phyloP scores from a whole-genome alignment of 2,329 filamentous ascomycete species.

The Botrytis porri region DNA sequence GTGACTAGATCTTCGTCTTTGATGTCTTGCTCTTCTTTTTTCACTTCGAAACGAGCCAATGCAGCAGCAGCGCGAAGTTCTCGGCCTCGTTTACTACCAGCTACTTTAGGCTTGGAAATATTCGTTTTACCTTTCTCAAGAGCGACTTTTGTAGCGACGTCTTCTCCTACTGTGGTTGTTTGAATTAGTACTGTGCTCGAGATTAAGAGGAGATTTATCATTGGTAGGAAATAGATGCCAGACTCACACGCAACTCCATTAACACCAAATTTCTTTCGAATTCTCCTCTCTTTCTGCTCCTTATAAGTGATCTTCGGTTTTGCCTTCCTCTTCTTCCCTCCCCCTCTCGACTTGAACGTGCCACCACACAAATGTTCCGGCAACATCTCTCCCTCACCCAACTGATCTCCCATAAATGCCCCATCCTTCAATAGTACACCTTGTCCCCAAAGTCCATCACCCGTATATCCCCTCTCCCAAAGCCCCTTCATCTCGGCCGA shows the following conservation, averaged over 20 bases:
- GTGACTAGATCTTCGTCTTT: conserved; percentile 42
- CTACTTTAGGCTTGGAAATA: conserved; percentile 56
- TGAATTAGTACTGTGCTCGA: not conserved
- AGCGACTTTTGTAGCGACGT: conserved; percentile 54
- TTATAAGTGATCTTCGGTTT: conserved; percentile 44
- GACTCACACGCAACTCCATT: conserved; percentile 33
- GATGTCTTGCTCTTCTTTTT: conserved; percentile 41
- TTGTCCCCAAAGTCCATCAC: conserved; percentile 80
- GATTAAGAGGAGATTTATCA: not conserved
- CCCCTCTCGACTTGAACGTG: conserved; percentile 61
- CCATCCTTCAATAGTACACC: conserved; percentile 63
- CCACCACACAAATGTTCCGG: conserved; percentile 78
- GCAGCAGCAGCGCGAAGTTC: conserved; percentile 61
- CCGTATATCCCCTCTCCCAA: conserved; percentile 69
- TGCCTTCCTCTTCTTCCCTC: conserved; percentile 49
- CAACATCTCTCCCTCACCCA: conserved; percentile 53
- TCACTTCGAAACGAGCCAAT: conserved; percentile 52
- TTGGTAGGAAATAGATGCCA: not conserved
- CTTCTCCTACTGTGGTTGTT: conserved; percentile 39
- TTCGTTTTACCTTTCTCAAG: conserved; percentile 49
- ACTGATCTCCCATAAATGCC: conserved; percentile 53
- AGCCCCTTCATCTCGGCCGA: conserved; percentile 67
- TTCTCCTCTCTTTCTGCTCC: conserved; percentile 49
- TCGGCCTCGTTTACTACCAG: conserved; percentile 55
- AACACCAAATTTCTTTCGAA: conserved; percentile 58